A percentile compares a stretch with the other conserved stretches of the same genome.
phyloP scores from a whole-genome alignment of 768 basidiomycete species.

The Suillus sp. region DNA sequence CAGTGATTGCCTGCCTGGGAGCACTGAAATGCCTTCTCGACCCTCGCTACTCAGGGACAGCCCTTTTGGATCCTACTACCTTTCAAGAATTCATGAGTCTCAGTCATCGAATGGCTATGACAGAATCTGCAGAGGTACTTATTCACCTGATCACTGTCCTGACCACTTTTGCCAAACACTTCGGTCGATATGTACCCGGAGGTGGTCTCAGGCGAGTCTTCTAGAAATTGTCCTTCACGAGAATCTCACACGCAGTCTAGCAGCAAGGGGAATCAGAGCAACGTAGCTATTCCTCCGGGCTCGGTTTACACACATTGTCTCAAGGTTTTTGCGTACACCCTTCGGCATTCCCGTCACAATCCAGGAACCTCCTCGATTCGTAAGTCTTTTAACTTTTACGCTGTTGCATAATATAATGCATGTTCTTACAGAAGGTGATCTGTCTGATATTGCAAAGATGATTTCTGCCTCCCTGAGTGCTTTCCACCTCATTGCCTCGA shows the following conservation, averaged over 20 bases:
- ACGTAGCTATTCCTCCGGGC: conserved; percentile 36
- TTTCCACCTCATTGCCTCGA: conserved; percentile 59
- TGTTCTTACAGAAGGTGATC: conserved; percentile 47
- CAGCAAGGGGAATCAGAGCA: conserved; percentile 35
- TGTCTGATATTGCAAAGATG: conserved; percentile 60
- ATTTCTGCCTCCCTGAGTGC: conserved; percentile 64
- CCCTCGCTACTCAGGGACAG: conserved; percentile 79
- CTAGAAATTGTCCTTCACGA: conserved; percentile 6
- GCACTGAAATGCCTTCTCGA: conserved; percentile 80
- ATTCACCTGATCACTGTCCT: conserved; percentile 72
- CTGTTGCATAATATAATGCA: conserved; percentile 11
- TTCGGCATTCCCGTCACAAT: conserved; percentile 70
- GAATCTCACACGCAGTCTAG: conserved; percentile 1
- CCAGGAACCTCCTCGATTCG: conserved; percentile 54
- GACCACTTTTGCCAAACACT: conserved; percentile 51
- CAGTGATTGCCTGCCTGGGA: conserved; percentile 65
- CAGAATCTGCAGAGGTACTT: conserved; percentile 74
- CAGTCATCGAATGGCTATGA: conserved; percentile 88
- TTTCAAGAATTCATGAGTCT: conserved; percentile 91
- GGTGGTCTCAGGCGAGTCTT: conserved; percentile 23
- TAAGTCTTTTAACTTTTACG: conserved; percentile 29
- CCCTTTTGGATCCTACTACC: conserved; percentile 75
- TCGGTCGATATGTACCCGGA: conserved; percentile 32
- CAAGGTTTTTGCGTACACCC: conserved; percentile 77
- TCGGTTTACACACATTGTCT: conserved; percentile 65